A percentile compares a stretch with the other conserved stretches of the same genome.
Evolutionary conservation across 1,284 basidiomycete species (phyloP).

Genomic region (Stereum hirsutum): DNA sequence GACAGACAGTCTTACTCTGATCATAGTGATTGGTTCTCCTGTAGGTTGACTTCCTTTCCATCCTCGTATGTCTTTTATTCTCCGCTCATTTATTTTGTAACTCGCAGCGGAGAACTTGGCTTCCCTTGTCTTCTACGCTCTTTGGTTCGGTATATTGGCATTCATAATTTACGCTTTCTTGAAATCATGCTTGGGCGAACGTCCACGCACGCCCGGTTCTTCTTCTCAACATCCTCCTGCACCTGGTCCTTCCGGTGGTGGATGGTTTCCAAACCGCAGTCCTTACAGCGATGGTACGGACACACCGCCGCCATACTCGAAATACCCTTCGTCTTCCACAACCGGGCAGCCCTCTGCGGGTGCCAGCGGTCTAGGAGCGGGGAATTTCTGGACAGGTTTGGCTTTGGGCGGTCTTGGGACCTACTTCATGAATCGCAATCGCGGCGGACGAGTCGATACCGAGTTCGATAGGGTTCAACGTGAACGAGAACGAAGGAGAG

Average conservation of each 20-base stretch:
- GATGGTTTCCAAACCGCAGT: conserved; percentile 44
- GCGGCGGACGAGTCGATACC: conserved; percentile 11
- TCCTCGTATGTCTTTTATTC: conserved; percentile 12
- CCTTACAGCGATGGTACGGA: conserved; percentile 15
- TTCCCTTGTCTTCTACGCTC: neutral
- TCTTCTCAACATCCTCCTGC: conserved; percentile 17
- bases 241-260: conserved; percentile 12
- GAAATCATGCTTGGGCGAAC: conserved; percentile 35
- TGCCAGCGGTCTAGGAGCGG: conserved; percentile 32
- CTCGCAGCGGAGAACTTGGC: conserved; percentile 17
- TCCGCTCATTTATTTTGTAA: neutral
- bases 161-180: conserved; percentile 51
- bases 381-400: conserved; percentile 80
- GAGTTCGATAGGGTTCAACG: too few species aligned
- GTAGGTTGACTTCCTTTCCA: conserved; percentile 9
- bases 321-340: conserved; percentile 25
- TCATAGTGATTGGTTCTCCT: neutral
- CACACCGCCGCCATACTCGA: conserved; percentile 71
- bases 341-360: conserved; percentile 15
- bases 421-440: conserved; percentile 37
- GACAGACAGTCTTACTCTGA: conserved; percentile 2
- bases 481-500: too few species aligned
- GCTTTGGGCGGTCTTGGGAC: conserved; percentile 59
- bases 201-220: conserved; percentile 18
- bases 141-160: conserved; percentile 28